Evolutionary conservation across 306 rosid species (phyloP).

Genomic region (Hippophae gyantsensis): DNA sequence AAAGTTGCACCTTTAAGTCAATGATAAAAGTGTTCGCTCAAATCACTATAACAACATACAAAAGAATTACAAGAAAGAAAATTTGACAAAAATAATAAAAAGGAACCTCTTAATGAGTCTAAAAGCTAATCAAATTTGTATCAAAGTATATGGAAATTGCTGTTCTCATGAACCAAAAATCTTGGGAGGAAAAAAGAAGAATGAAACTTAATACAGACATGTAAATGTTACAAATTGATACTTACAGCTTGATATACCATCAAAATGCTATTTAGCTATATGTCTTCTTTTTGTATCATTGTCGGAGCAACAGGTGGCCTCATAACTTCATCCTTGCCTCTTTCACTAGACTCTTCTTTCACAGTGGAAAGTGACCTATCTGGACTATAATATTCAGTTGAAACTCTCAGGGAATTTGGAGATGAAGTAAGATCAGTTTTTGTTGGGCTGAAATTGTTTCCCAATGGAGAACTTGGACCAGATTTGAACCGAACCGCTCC

Average conservation of each 20-base stretch:
- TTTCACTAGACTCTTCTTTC: constrained; percentile 40
- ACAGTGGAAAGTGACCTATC: constrained; percentile 34
- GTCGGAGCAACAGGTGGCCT: constrained; percentile 53
- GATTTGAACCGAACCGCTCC: constrained; percentile 24
- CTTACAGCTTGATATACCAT: constrained; percentile 1
- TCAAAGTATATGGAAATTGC: not conserved
- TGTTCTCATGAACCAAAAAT: not conserved
- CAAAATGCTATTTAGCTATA: not conserved
- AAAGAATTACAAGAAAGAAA: not conserved
- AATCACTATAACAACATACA: no score
- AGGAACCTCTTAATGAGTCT: not conserved
- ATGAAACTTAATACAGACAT: constrained; percentile 1
- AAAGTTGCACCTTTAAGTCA: no score
- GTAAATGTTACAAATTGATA: not conserved
- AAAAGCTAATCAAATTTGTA: not conserved
- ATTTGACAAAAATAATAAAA: no score
- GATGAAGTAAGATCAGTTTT: constrained; percentile 28
- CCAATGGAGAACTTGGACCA: constrained; percentile 33
- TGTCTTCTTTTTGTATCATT: constrained; percentile 41
- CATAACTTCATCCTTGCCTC: constrained; percentile 51
- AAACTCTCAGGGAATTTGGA: constrained; percentile 27
- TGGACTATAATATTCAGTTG: constrained; percentile 37
- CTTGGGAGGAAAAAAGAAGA: not conserved
- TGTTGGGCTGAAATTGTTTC: constrained; percentile 33
- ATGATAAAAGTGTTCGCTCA: no score